Evolutionary conservation across 805 yeast species (phyloP).

Genomic region (Myxozyma monticola): DNA sequence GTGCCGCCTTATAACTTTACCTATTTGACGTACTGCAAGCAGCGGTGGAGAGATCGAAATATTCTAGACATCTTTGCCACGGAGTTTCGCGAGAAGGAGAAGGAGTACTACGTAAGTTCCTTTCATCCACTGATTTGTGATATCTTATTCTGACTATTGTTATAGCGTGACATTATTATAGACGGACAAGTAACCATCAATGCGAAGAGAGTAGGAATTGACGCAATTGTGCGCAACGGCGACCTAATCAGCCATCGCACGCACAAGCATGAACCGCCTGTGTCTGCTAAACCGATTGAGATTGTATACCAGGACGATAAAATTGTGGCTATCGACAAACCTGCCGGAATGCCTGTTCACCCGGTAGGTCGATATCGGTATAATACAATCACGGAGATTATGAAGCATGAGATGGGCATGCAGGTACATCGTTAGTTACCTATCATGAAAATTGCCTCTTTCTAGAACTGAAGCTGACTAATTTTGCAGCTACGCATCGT

Average conservation of each 20-base stretch:
- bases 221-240: slow-evolving; percentile 73
- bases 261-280: slow-evolving; percentile 91
- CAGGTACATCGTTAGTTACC: slow-evolving; percentile 57
- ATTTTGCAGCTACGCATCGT: slow-evolving; percentile 77
- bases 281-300: slow-evolving; percentile 56
- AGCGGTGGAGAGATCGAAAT: slow-evolving; percentile 85
- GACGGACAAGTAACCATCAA: slow-evolving; percentile 79
- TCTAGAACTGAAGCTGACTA: too few relatives aligned
- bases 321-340: slow-evolving; percentile 83
- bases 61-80: slow-evolving; percentile 74
- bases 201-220: slow-evolving; percentile 59
- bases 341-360: slow-evolving; percentile 89
- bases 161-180: slow-evolving; percentile 54
- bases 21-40: slow-evolving; percentile 86
- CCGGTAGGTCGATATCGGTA: slow-evolving; percentile 84
- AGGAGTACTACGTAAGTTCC: slow-evolving; percentile 57
- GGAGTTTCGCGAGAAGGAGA: slow-evolving; percentile 81
- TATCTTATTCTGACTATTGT: too few relatives aligned
- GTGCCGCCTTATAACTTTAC: slow-evolving; percentile 87
- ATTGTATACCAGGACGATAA: slow-evolving; percentile 75
- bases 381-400: slow-evolving; percentile 75
- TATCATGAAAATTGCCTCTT: too few relatives aligned
- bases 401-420: slow-evolving; percentile 67
- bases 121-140: too few relatives aligned
- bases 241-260: slow-evolving; percentile 75